Conservation (phyloP, 345 rosid species). For the Euphorbia lathyris region DNA sequence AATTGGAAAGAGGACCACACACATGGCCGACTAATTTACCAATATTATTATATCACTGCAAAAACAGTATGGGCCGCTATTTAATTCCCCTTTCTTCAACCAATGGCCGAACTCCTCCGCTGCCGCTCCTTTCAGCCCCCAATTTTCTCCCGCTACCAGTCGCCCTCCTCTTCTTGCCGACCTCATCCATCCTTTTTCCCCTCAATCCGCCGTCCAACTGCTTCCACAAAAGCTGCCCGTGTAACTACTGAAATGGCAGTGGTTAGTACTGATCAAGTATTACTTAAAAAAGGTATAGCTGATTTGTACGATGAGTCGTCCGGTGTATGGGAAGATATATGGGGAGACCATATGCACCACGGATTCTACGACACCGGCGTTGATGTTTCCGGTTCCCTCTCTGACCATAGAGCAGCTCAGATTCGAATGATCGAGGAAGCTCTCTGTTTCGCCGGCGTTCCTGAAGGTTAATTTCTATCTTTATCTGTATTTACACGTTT, state of each 20-base stretch:
- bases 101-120: background rate
- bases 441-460: conserved; percentile 65
- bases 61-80: too few relatives aligned
- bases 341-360: conserved; percentile 99
- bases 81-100: background rate
- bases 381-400: conserved; percentile 31
- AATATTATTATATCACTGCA: too few relatives aligned
- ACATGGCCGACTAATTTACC: too few relatives aligned
- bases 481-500: background rate
- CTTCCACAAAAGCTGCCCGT: background rate
- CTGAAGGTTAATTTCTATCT: conserved; percentile 30
- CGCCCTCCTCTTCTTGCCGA: background rate
- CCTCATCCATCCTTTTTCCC: background rate
- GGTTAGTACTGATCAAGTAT: background rate
- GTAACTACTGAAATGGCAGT: background rate
- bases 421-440: conserved; percentile 86
- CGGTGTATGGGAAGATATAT: conserved; percentile 71
- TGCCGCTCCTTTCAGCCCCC: too few relatives aligned
- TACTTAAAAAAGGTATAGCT: conserved; percentile 61
- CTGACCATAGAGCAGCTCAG: conserved; percentile 73
- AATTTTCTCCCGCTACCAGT: background rate
- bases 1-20: too few relatives aligned
- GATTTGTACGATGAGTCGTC: conserved; percentile 91
- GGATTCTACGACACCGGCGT: conserved; percentile 65
- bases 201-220: background rate